Base-by-base conservation (phyloP, 2,329 filamentous ascomycete genomes). In the Clonostachys chloroleuca region DNA sequence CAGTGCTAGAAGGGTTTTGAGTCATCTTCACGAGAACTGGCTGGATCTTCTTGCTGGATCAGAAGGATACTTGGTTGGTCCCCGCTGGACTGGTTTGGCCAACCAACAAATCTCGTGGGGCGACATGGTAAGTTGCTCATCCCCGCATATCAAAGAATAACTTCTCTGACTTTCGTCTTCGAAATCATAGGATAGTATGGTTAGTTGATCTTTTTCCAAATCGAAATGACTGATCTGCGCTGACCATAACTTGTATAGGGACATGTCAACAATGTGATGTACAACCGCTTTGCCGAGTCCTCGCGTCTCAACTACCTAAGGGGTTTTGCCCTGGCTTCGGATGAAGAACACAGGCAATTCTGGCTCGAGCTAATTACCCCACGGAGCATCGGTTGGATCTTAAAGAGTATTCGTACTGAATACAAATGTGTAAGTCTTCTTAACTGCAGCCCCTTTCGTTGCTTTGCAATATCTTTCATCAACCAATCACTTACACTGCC, bases 231-330 rank as follows among this genome's bases (percentile, higher is more conserved):
- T 8, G 36, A 39, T 5, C 12, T 39, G 7, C 14, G 36, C 36
- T 39, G 36, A 39, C 36, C 3, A n/a, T 7, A 8, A 66, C 24
- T 30, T 10, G 9, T 30, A 30, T 10, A 30, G 24, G 62, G 60
- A 7, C 90, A 96, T 64, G 86, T 96, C 43, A 96, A 95, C 63
- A 95, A 95, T 57, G 84, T 92, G 52, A 81, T 80, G 54, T 95
- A 95, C 64, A 84, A 87, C 56, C 80, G 87, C 51, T 95, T 89
- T 63, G 90, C 90, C 36, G 92, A 96, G 64, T 85, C 86, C 6
- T 85, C 84, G 5, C 80, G 92, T 35, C 80, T 92, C 33, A 89
- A 91, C 58, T 95, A 88, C 86, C 77, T 84, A 24, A 73, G 75
- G 47, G 86, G 90, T 58, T 85, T 89, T 55, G 86, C 82, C 5